Evolutionary conservation across 495 filamentous ascomycete genomes (phyloP), one percentile per base, ranked within the genome.

Genomic region (Trichoderma asperelloides): DNA sequence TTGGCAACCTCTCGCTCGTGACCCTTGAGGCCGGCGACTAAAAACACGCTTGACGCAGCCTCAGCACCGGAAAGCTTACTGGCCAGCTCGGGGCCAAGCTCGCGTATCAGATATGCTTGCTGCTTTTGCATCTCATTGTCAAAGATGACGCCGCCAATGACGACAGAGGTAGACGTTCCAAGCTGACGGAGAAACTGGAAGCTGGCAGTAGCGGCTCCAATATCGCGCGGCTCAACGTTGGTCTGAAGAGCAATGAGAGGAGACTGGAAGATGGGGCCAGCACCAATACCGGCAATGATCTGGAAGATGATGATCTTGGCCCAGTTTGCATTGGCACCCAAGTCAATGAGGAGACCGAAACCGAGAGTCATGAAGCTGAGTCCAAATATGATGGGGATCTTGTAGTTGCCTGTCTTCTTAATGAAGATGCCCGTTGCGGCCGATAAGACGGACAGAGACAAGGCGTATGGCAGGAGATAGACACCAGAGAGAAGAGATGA

Each of bases 61-160:
- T 84, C 85, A 25, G 71, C 71, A 11, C 83, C 83, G 0, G 78
- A 79, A 5, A 86, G 75, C 18, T 76, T 73, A 0, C 71, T 66
- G 0, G 81, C 83, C 2, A 76, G 67, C 2, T 78, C 73, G 0
- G 78, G 77, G 0, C 82, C 82, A 8, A 86, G 74, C 25, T 79
- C 65, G 23, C 73, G 66, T 7, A 78, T 23, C 2, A 83, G 73
- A 0, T 33, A 57, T 4, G 74, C 72, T 40, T 81, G 77, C 65
- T 81, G 79, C 49, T 74, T 75, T 69, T 80, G 70, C 81, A 83
- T 83, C 47, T 73, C 74, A 71, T 90, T 90, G 73, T 89, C 85
- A 77, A 96, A 96, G 37, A 96, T 86, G 2, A 93, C 90, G 16
- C 89, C 85, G 18, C 92, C 92, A 28, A 95, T 83, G 25, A 93